phyloP scores from a whole-genome alignment of 176 grass and related monocot species.

The Triticum urartu region DNA sequence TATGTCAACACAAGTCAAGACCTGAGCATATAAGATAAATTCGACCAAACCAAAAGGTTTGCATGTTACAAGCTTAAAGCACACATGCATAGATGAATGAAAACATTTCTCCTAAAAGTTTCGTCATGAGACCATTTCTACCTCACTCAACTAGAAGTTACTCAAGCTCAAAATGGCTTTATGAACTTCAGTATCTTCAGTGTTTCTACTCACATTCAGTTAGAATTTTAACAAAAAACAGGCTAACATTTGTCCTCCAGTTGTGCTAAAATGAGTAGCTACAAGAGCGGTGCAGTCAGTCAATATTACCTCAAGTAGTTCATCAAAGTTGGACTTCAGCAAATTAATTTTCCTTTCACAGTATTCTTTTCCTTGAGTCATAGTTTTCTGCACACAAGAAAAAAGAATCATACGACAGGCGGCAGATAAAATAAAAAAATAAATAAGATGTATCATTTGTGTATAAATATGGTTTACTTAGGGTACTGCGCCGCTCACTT shows the following conservation, averaged over 20 bases:
- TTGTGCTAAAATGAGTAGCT: slow-evolving; percentile 22
- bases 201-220: background rate
- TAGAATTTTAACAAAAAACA: background rate
- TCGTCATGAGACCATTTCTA: background rate
- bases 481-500: background rate
- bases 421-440: background rate
- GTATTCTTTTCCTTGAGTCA: slow-evolving; percentile 91
- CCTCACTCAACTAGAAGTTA: background rate
- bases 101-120: background rate
- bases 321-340: slow-evolving; percentile 88
- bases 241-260: background rate
- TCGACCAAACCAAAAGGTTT: background rate
- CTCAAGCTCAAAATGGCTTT: background rate
- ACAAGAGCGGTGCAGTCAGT: background rate
- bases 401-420: slow-evolving; percentile 16
- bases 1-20: background rate
- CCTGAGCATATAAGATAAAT: background rate
- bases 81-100: background rate
- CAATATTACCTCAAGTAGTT: slow-evolving; percentile 73
- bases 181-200: background rate
- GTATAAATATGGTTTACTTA: background rate
- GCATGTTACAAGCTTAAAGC: background rate
- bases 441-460: background rate
- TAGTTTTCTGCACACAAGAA: slow-evolving; percentile 65
- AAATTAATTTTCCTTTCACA: slow-evolving; percentile 89